A percentile compares a stretch with the other conserved stretches of the same genome.
Evolutionary conservation across 306 rosid species (phyloP).

Genomic region (Arachis hypogaea): DNA sequence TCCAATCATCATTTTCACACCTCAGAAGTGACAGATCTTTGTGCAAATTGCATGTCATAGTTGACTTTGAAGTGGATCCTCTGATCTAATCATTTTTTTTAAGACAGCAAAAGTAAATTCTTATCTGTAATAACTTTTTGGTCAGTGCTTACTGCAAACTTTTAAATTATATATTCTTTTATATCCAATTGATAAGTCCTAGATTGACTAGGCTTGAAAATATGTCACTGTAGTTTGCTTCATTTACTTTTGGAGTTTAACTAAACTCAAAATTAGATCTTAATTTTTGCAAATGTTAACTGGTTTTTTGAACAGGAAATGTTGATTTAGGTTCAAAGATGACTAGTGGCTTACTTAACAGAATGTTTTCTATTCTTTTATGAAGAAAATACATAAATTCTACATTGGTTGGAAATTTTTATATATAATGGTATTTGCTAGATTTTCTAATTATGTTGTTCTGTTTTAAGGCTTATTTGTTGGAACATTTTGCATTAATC

Average conservation of each 20-base stretch:
- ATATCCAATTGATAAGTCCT: not conserved
- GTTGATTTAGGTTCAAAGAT: not conserved
- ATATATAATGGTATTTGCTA: not conserved
- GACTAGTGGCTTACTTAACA: not conserved
- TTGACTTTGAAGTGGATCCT: slow-evolving; percentile 39
- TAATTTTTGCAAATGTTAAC: not conserved
- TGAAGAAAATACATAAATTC: not conserved
- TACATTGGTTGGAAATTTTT: not conserved
- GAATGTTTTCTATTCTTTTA: not conserved
- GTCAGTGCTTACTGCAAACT: not conserved
- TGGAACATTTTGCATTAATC: slow-evolving; percentile 2
- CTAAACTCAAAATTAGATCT: not conserved
- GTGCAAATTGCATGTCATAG: slow-evolving; percentile 23
- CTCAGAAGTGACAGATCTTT: not conserved
- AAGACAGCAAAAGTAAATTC: not conserved
- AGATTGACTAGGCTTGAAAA: not conserved
- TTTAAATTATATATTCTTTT: not conserved
- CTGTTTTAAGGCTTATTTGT: not conserved
- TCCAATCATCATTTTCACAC: not conserved
- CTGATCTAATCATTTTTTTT: not conserved
- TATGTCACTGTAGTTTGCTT: not conserved
- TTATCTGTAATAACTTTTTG: no score
- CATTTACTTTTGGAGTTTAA: not conserved
- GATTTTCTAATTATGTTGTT: not conserved
- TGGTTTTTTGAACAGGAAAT: not conserved